These are phyloP conservation scores for Forsythia suspensa DNA, from an alignment of 257 asterid genomes.

Conservation along the genomic window DNA sequence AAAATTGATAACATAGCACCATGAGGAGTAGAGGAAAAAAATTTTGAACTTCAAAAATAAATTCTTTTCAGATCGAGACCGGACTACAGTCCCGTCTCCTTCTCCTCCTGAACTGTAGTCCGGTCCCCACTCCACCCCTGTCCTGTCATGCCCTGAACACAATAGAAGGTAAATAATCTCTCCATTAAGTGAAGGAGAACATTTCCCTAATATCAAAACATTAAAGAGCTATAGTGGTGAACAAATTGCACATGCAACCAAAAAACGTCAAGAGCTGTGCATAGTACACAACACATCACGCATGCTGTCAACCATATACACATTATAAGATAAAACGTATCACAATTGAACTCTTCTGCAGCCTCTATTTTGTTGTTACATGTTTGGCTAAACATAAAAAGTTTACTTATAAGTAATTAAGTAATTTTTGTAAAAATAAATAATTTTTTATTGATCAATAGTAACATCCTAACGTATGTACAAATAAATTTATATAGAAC, in stretches of 20 bases:
- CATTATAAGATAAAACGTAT: constrained; percentile 6
- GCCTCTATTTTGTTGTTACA: neutral
- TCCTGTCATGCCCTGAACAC: no score
- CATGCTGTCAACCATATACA: neutral
- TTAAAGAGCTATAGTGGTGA: neutral
- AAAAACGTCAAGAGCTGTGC: neutral
- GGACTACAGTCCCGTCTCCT: no score
- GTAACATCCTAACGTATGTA: neutral
- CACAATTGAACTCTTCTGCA: constrained; percentile 14
- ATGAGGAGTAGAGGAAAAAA: no score
- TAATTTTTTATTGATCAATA: neutral
- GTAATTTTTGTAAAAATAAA: neutral
- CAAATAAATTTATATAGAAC: neutral
- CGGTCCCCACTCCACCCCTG: no score
- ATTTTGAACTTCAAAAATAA: no score
- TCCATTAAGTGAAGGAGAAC: no score
- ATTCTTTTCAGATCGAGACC: no score
- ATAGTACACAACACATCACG: neutral
- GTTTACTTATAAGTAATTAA: neutral
- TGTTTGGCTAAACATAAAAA: neutral
- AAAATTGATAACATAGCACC: neutral
- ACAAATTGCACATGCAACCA: no score
- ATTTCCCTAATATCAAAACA: no score
- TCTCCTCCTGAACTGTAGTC: no score
- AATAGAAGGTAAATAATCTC: no score